Percentiles rank a stretch among this genome's conserved stretches.
phyloP scores from a whole-genome alignment of 192 early-diverging fungal species.

The Coemansia sp. region DNA sequence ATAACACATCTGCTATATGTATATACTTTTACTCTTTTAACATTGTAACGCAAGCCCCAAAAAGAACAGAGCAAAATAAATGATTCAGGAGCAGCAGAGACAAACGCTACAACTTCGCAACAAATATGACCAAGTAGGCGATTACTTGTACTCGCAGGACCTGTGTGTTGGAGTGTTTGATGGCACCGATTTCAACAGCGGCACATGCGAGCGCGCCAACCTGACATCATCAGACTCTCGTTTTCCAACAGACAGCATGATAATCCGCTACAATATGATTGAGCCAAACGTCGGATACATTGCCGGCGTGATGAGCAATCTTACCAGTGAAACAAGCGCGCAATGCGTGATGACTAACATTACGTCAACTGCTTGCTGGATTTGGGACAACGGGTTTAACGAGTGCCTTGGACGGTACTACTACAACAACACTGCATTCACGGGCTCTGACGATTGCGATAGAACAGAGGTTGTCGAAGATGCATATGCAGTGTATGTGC shows the following conservation, averaged over 20 bases:
- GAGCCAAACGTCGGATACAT: conserved; percentile 20
- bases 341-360: conserved; percentile 49
- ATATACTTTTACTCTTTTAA: background rate
- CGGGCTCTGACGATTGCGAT: conserved; percentile 17
- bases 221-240: conserved; percentile 12
- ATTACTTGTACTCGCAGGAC: conserved; percentile 47
- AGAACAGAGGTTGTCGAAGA: conserved; percentile 23
- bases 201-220: conserved; percentile 24
- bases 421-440: conserved; percentile 12
- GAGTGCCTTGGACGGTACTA: conserved; percentile 19
- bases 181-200: conserved; percentile 45
- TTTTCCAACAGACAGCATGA: conserved; percentile 18
- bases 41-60: background rate
- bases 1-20: background rate
- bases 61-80: background rate
- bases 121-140: conserved; percentile 31
- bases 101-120: conserved; percentile 7
- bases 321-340: conserved; percentile 35
- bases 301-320: conserved; percentile 20
- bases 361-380: conserved; percentile 40
- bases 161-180: conserved; percentile 49
- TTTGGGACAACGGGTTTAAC: conserved; percentile 29
- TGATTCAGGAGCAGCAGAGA: conserved; percentile 1
- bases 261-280: conserved; percentile 43
- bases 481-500: conserved; percentile 30